Conservation (phyloP, 2,329 filamentous ascomycete genomes). For the Cytospora leucostoma region DNA sequence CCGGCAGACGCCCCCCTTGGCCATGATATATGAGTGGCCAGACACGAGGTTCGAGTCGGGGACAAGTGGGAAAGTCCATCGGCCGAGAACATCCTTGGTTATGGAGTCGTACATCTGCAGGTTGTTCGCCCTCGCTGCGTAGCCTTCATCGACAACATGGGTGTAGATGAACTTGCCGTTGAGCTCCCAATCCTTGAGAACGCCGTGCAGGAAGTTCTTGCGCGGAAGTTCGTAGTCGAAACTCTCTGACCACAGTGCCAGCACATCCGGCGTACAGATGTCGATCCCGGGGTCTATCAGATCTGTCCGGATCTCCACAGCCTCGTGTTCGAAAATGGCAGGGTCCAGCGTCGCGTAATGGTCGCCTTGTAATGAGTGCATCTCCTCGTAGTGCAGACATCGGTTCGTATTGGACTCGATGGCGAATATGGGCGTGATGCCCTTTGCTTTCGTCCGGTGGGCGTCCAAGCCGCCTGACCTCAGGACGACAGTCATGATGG, state of each 20-base stretch:
- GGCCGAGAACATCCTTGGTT: slow-evolving; percentile 78
- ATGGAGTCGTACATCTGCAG: slow-evolving; percentile 89
- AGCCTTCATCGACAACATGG: slow-evolving; percentile 79
- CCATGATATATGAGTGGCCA: slow-evolving; percentile 73
- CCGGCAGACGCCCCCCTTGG: slow-evolving; percentile 71
- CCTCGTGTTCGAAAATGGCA: slow-evolving; percentile 70
- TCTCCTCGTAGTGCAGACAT: slow-evolving; percentile 93
- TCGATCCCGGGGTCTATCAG: slow-evolving; percentile 94
- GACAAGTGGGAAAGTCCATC: slow-evolving; percentile 87
- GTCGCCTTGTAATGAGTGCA: slow-evolving; percentile 67
- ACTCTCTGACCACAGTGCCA: slow-evolving; percentile 94
- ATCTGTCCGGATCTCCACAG: slow-evolving; percentile 83
- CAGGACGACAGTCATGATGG: slow-evolving; percentile 96
- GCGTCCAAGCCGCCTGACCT: slow-evolving; percentile 69
- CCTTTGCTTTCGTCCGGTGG: slow-evolving; percentile 77
- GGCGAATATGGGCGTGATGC: slow-evolving; percentile 79
- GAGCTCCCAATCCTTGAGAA: slow-evolving; percentile 93
- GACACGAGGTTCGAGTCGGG: slow-evolving; percentile 85
- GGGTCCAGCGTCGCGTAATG: slow-evolving; percentile 74
- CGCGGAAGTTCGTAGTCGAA: slow-evolving; percentile 81
- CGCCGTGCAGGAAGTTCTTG: slow-evolving; percentile 76
- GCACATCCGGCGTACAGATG: slow-evolving; percentile 93
- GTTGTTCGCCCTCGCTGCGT: slow-evolving; percentile 83
- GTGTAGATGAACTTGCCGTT: slow-evolving; percentile 97
- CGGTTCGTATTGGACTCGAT: slow-evolving; percentile 78